Conservation (phyloP, 2,329 filamentous ascomycete genomes). For the Fusarium sp. region DNA sequence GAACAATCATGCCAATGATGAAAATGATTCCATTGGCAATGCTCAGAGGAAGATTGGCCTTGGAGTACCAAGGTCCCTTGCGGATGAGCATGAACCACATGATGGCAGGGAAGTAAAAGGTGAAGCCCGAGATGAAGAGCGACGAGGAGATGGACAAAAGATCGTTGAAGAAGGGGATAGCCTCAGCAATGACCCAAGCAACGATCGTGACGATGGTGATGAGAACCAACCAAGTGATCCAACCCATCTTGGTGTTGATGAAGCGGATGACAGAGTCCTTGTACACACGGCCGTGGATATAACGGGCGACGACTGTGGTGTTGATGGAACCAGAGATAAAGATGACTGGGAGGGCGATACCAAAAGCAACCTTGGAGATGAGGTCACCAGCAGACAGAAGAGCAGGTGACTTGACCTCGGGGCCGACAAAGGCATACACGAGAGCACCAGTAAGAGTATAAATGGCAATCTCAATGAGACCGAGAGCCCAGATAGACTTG, state of each 20-base stretch:
- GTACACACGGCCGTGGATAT: conserved; percentile 60
- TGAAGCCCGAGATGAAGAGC: conserved; percentile 61
- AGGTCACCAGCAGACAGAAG: conserved; percentile 71
- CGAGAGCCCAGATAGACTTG: conserved; percentile 71
- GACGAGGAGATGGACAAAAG: conserved; percentile 68
- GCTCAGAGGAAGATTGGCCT: conserved; percentile 45
- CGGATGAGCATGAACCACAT: conserved; percentile 57
- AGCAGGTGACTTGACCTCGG: conserved; percentile 73
- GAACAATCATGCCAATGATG: conserved; percentile 48
- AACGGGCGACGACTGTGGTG: conserved; percentile 60
- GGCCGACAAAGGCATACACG: conserved; percentile 77
- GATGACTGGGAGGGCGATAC: conserved; percentile 78
- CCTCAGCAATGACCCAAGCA: conserved; percentile 78
- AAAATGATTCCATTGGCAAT: conserved; percentile 45
- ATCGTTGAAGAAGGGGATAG: conserved; percentile 79
- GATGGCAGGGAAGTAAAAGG: conserved; percentile 57
- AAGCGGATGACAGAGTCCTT: conserved; percentile 57
- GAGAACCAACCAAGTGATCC: conserved; percentile 69
- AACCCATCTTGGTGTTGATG: conserved; percentile 62
- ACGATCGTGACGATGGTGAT: conserved; percentile 69
- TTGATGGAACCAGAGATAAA: conserved; percentile 81
- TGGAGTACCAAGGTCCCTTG: conserved; percentile 47
- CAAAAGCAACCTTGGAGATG: conserved; percentile 76
- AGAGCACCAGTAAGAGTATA: conserved; percentile 76
- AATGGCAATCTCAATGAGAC: conserved; percentile 71